Base-by-base conservation (phyloP, 2,329 filamentous ascomycete genomes). In the Capronia epimyces region DNA sequence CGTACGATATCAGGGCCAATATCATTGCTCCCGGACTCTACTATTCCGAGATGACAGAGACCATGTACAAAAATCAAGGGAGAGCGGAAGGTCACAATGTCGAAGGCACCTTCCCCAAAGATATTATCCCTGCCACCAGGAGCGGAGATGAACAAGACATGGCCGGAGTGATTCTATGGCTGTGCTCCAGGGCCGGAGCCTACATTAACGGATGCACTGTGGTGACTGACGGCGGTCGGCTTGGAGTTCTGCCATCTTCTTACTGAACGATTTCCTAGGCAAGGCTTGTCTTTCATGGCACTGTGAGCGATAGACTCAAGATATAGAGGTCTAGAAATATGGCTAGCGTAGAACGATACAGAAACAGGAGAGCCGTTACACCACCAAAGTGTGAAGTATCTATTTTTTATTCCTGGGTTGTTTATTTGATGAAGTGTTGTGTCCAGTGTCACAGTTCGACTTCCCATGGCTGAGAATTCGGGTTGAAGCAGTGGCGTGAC, bases 171-270 rank as follows among this genome's bases (percentile, higher is more conserved):
- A 75, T 87, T 21, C 64, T 88, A 44, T 87, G 82, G 69, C 70
- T 87, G 63, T 79, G 79, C 2, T 81, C 79, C 43, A 70, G 76
- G 55, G 82, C 82, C 2, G 84, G 84, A 1, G 79, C 78, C 2
- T 87, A 84, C 64, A 71, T 79, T 59, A 86, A 86, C 64, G 84
- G 83, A 2, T 76, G 76, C 52, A 74, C 82, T 13, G 67, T 85
- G 41, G 67, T 85, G 6, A 71, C 79, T 0, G 84, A 87, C 63
- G 83, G 83, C 43, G 83, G 82, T 1, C 72, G 81, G 50, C 62
- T 87, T 43, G 71, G 71, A 22, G 75, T 70, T 13, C 71, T 82
- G 56, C 79, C 81, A 22, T 73, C 75, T 12, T 74, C 75, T 2
- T 81, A 78, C 61, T 82, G 58, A 43, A 13, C 12, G 12, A 29